These are phyloP conservation scores for Phytopythium oedochilum DNA, from an alignment of 352 stramenopile genomes.

Conservation along the genomic window DNA sequence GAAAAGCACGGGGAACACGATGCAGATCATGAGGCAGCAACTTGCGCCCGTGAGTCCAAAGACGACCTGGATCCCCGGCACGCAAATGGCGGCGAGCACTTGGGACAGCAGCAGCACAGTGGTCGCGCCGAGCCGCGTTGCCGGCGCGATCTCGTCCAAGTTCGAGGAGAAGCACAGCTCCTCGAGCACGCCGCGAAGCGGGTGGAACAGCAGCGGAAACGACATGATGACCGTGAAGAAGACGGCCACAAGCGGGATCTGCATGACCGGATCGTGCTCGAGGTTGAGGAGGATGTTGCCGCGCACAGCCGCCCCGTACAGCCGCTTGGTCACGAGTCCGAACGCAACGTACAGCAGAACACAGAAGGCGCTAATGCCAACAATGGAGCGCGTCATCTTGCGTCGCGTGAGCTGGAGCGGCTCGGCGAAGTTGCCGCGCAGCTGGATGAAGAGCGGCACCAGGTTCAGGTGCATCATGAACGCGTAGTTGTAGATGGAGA, in stretches of 20 bases:
- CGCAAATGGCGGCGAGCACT: conserved; percentile 43
- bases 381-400: conserved; percentile 57
- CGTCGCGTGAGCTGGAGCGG: conserved; percentile 31
- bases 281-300: conserved; percentile 83
- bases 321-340: conserved; percentile 35
- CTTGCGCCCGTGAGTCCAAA: conserved; percentile 65
- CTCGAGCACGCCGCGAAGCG: conserved; percentile 54
- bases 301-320: conserved; percentile 52
- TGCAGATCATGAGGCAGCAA: conserved; percentile 70
- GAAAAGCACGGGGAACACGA: conserved; percentile 64
- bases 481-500: conserved; percentile 82
- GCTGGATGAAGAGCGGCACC: conserved; percentile 65
- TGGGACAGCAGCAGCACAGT: conserved; percentile 51
- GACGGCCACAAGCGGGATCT: conserved; percentile 57
- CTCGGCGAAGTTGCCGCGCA: conserved; percentile 55
- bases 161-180: conserved; percentile 46
- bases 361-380: conserved; percentile 42
- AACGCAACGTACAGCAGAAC: conserved; percentile 61
- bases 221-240: conserved; percentile 70
- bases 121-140: conserved; percentile 43
- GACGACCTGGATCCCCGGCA: conserved; percentile 62
- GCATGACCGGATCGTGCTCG: conserved; percentile 65
- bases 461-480: conserved; percentile 87
- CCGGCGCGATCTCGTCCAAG: conserved; percentile 40
- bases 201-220: conserved; percentile 74